Conservation (phyloP, 2,329 filamentous ascomycete genomes). For the Xylariaceae sp. region DNA sequence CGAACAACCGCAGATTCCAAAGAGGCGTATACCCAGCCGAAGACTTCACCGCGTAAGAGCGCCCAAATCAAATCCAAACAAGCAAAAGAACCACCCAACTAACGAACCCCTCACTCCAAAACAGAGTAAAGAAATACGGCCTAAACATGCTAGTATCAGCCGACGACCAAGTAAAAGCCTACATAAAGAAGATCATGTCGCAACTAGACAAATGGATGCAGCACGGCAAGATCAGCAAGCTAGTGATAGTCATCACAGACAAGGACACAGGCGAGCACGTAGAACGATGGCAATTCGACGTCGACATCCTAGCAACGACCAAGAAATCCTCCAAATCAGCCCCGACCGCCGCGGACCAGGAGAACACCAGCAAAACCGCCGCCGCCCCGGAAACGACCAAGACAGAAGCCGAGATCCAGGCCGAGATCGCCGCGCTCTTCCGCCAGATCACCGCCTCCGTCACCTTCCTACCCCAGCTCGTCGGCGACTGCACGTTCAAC, state of each 20-base stretch:
- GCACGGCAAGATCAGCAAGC: conserved; percentile 91
- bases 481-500: conserved; percentile 96
- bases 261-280: conserved; percentile 96
- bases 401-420: conserved; percentile 88
- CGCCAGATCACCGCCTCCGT: conserved; percentile 97
- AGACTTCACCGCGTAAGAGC: conserved; percentile 81
- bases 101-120: not conserved
- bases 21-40: conserved; percentile 83
- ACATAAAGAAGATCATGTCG: conserved; percentile 99
- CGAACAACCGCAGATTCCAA: conserved; percentile 64
- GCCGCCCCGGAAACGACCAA: conserved; percentile 59
- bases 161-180: conserved; percentile 97
- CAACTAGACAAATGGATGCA: conserved; percentile 98
- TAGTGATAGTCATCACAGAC: conserved; percentile 93
- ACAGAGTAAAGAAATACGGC: conserved; percentile 91
- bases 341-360: conserved; percentile 53
- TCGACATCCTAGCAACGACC: conserved; percentile 38
- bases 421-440: conserved; percentile 94
- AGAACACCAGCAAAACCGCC: conserved; percentile 48
- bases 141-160: conserved; percentile 96
- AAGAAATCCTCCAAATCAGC: not conserved
- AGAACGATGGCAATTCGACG: conserved; percentile 97
- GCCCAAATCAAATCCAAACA: not conserved
- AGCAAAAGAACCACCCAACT: too few species aligned
- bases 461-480: conserved; percentile 90